These are phyloP conservation scores for Ilyonectria robusta DNA, from an alignment of 2,329 filamentous ascomycete species.

Conservation along the genomic window DNA sequence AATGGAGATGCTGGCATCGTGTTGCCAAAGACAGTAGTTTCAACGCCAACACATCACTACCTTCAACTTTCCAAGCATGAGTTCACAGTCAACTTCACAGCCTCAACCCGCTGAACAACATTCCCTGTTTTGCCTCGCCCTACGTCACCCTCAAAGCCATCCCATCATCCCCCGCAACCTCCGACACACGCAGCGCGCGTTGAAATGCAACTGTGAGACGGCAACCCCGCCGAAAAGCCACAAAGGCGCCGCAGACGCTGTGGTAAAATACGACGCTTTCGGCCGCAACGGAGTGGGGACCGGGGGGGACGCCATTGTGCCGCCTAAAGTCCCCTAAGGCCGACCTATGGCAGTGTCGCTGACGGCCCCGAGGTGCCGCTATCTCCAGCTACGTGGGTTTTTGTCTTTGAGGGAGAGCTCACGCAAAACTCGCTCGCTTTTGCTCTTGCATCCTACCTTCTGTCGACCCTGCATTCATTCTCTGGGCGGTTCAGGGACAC, in stretches of 20 bases:
- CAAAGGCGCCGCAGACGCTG: not conserved
- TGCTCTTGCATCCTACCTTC: not conserved
- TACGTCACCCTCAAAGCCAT: not conserved
- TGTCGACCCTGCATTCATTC: not conserved
- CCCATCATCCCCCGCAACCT: not conserved
- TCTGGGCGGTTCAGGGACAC: not conserved
- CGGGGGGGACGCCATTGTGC: not conserved
- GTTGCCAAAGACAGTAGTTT: no score
- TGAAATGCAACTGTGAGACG: constrained; percentile 8
- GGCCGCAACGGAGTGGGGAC: not conserved
- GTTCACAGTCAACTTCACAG: no score
- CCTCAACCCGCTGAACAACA: constrained; percentile 16
- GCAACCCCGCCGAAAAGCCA: not conserved
- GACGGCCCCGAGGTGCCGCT: constrained; percentile 22
- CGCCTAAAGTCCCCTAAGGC: constrained; percentile 6
- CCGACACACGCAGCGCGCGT: constrained; percentile 29
- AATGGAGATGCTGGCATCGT: no score
- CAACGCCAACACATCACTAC: no score
- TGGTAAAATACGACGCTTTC: not conserved
- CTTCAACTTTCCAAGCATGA: no score
- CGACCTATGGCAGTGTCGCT: constrained; percentile 21
- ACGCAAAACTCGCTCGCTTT: not conserved
- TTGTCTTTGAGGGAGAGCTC: not conserved
- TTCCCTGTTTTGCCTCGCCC: not conserved
- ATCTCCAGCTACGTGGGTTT: constrained; percentile 11